Percentiles rank a stretch among this genome's conserved stretches.
Evolutionary conservation across 2,329 filamentous ascomycete species (phyloP).

Genomic region (Colletotrichum orbiculare): DNA sequence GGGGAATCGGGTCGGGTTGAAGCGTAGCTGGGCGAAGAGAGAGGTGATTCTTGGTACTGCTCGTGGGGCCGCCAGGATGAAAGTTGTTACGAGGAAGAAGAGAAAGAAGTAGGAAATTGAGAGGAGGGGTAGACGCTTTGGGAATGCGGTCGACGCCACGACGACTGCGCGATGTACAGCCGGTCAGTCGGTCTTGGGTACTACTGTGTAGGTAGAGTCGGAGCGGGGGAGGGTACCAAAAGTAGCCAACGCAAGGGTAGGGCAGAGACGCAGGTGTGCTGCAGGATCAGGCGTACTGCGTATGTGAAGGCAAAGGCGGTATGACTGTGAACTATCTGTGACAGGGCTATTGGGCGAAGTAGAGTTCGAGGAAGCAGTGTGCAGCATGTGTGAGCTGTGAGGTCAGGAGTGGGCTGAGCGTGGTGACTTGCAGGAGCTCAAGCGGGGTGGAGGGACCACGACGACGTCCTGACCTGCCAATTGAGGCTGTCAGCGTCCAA

Average conservation of each 20-base stretch:
- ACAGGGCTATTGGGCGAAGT: slow-evolving; percentile 5
- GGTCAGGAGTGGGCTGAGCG: slow-evolving; percentile 26
- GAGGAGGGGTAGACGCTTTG: slow-evolving; percentile 48
- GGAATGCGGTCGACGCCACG: slow-evolving; percentile 50
- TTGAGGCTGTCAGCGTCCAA: slow-evolving; percentile 12
- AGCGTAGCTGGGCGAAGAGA: slow-evolving; percentile 67
- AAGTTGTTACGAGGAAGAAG: slow-evolving; percentile 64
- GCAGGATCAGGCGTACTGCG: slow-evolving; percentile 1
- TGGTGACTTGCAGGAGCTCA: slow-evolving; percentile 26
- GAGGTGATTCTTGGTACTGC: slow-evolving; percentile 67
- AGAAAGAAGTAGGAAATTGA: slow-evolving; percentile 55
- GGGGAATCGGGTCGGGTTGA: slow-evolving; percentile 45
- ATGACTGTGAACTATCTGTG: background rate
- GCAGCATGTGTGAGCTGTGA: slow-evolving; percentile 1
- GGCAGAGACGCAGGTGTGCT: slow-evolving; percentile 30
- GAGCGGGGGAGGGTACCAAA: slow-evolving; percentile 27
- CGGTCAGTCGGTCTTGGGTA: slow-evolving; percentile 18
- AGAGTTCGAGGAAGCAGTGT: slow-evolving; percentile 5
- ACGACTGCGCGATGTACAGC: slow-evolving; percentile 40
- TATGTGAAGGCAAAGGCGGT: background rate
- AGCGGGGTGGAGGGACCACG: slow-evolving; percentile 4
- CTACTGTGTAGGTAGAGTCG: background rate
- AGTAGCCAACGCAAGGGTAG: background rate
- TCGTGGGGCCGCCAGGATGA: slow-evolving; percentile 76
- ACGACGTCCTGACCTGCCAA: slow-evolving; percentile 4